A percentile compares a stretch with the other conserved stretches of the same genome.
phyloP scores from a whole-genome alignment of 2,329 filamentous ascomycete genomes.

The Diaporthe ilicicola region DNA sequence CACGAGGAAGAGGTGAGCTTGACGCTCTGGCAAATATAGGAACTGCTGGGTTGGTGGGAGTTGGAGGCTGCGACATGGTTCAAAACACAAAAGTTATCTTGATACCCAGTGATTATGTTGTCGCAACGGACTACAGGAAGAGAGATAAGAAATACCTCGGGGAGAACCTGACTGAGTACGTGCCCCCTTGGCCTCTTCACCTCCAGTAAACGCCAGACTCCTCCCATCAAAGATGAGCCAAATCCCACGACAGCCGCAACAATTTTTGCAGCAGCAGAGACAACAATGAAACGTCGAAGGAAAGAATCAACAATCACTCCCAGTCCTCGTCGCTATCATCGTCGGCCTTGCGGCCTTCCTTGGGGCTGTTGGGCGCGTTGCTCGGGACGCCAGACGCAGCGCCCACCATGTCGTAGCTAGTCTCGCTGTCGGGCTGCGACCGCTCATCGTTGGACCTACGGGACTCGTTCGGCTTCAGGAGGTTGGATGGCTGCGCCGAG shows the following conservation, averaged over 20 bases:
- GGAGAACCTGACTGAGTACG: background rate
- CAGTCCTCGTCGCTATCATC: conserved; percentile 77
- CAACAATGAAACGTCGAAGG: background rate
- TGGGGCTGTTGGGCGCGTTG: conserved; percentile 75
- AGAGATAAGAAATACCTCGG: conserved; percentile 1
- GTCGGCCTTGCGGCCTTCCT: conserved; percentile 61
- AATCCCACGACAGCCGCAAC: background rate
- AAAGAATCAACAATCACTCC: conserved; percentile 60
- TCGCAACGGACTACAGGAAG: conserved; percentile 2
- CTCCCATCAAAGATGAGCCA: background rate
- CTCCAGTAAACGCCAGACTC: conserved; percentile 24
- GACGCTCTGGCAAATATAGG: too few relatives aligned
- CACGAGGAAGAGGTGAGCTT: conserved; percentile 70
- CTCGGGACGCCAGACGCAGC: conserved; percentile 79
- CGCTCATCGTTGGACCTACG: conserved; percentile 87
- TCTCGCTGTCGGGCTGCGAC: conserved; percentile 91
- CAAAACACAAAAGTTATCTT: conserved; percentile 10
- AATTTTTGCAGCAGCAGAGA: background rate
- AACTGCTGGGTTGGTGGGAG: background rate
- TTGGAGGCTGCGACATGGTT: background rate
- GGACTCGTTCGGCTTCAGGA: conserved; percentile 70
- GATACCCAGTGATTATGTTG: conserved; percentile 22
- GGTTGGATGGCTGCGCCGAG: conserved; percentile 42
- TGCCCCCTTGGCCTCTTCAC: conserved; percentile 2
- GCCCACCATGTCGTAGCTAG: conserved; percentile 93